Evolutionary conservation across 2,329 filamentous ascomycete species (phyloP), one percentile per base, ranked within the genome.

Genomic region (Penicillium sp.): DNA sequence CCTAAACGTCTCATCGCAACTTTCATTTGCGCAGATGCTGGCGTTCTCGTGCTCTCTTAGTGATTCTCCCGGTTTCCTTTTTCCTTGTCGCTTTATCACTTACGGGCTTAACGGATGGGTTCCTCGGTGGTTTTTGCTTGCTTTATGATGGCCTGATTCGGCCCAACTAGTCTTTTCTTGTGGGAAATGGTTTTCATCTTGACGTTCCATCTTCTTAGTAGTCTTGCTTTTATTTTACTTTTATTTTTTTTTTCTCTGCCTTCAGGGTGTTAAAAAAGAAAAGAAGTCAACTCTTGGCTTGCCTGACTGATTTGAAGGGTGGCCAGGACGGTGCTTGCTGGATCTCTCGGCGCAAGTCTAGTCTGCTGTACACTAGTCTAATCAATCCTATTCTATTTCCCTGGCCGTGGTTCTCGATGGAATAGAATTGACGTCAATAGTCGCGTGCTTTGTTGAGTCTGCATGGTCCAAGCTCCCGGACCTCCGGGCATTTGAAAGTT

Each of bases 11-110:
- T 57, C 44, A 56, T 40, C 54, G 55, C 58, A 60, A 54, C 44
- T 46, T 51, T 56, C 51, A 51, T 55, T 61, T 64, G 59, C 61
- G 63, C 65, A 67, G 66, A 61, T 65, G 63, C 62, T 62, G 71
- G 70, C 68, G 69, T 73, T 74, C 65, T 73, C 68, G 68, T 70
- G 65, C 57, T 61, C 67, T 64, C 65, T 63, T 60, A 63, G 61
- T 68, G 61, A 65, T 68, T 63, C 59, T 67, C 59, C 62, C 58
- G 62, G 64, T 67, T 66, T 64, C 64, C 44, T 31, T 69, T 67
- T 67, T 64, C 66, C 49, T 45, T 42, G 51, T 49, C 27, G 45
- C 58, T 58, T 61, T 56, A 51, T 60, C 62, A 64, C 58, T 66
- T 49, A 58, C 37, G 59, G 59, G 55, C 63, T 65, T 65, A 63